A percentile compares a stretch with the other conserved stretches of the same genome.
Evolutionary conservation across 352 stramenopile species (phyloP).

Genomic region (Pythium rhizo-oryzae): DNA sequence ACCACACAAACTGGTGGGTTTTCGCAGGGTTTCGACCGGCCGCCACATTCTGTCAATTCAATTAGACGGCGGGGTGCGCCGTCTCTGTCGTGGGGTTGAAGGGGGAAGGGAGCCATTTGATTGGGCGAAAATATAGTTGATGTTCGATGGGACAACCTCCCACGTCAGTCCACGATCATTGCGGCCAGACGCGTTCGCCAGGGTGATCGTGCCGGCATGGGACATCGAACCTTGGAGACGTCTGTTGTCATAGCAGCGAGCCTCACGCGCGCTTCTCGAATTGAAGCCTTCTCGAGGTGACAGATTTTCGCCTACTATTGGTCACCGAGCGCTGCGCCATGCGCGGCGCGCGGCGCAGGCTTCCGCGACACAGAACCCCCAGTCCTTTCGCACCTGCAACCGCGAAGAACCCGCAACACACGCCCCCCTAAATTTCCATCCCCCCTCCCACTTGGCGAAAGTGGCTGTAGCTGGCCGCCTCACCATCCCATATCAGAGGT

Average conservation of each 20-base stretch:
- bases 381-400: background rate
- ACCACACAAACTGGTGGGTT: background rate
- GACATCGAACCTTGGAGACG: background rate
- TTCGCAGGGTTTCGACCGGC: slow-evolving; percentile 4
- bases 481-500: slow-evolving; percentile 6
- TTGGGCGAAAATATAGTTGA: slow-evolving; percentile 2
- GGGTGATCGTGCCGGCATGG: background rate
- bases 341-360: too few relatives aligned
- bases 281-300: background rate
- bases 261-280: background rate
- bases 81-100: slow-evolving; percentile 16
- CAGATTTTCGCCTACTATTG: too few relatives aligned
- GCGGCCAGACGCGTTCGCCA: background rate
- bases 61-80: background rate
- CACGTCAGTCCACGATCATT: background rate
- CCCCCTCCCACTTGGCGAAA: slow-evolving; percentile 6
- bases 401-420: background rate
- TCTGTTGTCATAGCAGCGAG: slow-evolving; percentile 10
- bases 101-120: background rate
- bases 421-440: background rate
- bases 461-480: background rate
- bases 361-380: slow-evolving; percentile 7
- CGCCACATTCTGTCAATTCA: slow-evolving; percentile 9
- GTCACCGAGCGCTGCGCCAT: too few relatives aligned
- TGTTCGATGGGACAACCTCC: slow-evolving; percentile 19